Conservation (phyloP, 2,329 filamentous ascomycete genomes). For the Stemphylium lycopersici region DNA sequence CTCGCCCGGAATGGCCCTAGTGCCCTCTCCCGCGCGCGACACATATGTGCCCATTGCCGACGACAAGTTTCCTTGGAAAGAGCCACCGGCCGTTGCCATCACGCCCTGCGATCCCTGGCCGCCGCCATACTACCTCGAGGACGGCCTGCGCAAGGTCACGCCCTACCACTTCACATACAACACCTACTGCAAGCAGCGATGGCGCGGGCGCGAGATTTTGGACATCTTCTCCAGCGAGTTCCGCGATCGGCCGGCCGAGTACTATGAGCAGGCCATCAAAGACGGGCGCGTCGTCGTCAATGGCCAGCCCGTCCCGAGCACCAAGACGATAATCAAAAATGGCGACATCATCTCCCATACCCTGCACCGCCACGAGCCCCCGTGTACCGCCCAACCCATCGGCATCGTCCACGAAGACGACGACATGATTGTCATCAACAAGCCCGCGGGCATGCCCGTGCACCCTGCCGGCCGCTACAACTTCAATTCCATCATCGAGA, state of each 20-base stretch:
- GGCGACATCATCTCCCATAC: slow-evolving; percentile 93
- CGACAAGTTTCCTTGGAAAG: slow-evolving; percentile 48
- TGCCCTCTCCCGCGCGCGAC: slow-evolving; percentile 37
- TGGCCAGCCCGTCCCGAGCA: slow-evolving; percentile 68
- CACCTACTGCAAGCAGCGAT: slow-evolving; percentile 91
- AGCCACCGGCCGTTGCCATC: slow-evolving; percentile 57
- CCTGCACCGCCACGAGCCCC: slow-evolving; percentile 92
- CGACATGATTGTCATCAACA: slow-evolving; percentile 94
- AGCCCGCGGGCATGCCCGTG: slow-evolving; percentile 92
- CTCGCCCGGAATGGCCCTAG: slow-evolving; percentile 54
- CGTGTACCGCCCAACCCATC: slow-evolving; percentile 81
- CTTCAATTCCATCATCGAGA: slow-evolving; percentile 93
- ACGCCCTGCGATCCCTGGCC: slow-evolving; percentile 62
- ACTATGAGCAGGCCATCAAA: slow-evolving; percentile 83
- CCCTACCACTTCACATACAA: slow-evolving; percentile 96
- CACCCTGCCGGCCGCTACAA: slow-evolving; percentile 95
- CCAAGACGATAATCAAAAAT: slow-evolving; percentile 78
- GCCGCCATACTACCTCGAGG: slow-evolving; percentile 80
- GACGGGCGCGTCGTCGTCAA: slow-evolving; percentile 81
- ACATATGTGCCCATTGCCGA: slow-evolving; percentile 37
- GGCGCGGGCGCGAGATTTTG: slow-evolving; percentile 79
- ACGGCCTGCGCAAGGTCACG: slow-evolving; percentile 78
- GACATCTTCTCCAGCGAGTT: slow-evolving; percentile 94
- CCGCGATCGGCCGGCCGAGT: slow-evolving; percentile 81
- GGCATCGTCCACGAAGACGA: slow-evolving; percentile 88